Conservation (phyloP, 352 stramenopile genomes). For the Phytophthora uliginosa region DNA sequence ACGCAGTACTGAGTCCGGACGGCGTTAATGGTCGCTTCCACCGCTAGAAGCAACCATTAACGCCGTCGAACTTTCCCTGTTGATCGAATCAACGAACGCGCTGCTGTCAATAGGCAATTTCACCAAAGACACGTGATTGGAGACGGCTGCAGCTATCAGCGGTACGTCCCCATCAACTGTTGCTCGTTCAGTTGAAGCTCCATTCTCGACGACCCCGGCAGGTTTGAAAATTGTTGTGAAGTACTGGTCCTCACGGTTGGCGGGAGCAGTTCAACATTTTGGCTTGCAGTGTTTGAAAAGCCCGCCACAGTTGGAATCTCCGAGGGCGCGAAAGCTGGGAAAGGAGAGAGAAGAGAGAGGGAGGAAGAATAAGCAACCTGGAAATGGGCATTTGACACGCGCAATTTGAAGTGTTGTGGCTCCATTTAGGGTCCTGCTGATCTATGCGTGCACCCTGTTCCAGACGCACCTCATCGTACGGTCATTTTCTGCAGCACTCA, state of each 20-base stretch:
- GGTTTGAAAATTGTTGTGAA: too few relatives aligned
- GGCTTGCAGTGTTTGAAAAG: too few relatives aligned
- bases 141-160: not conserved
- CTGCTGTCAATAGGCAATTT: slow-evolving; percentile 1
- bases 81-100: not conserved
- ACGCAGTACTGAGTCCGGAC: too few relatives aligned
- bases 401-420: slow-evolving; percentile 11
- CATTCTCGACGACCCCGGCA: not conserved
- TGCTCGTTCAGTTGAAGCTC: not conserved
- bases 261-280: too few relatives aligned
- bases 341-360: too few relatives aligned
- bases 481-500: slow-evolving; percentile 14
- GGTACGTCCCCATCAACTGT: not conserved
- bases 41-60: not conserved
- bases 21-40: too few relatives aligned
- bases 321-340: too few relatives aligned
- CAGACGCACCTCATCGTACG: slow-evolving; percentile 1
- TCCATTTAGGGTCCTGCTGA: not conserved
- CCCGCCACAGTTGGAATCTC: too few relatives aligned
- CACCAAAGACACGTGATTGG: slow-evolving; percentile 6
- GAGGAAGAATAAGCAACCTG: too few relatives aligned
- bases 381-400: too few relatives aligned
- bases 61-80: slow-evolving; percentile 5
- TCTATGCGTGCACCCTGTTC: slow-evolving; percentile 1
- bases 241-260: too few relatives aligned